Percentiles rank a stretch among this genome's conserved stretches.
Conservation (phyloP, 129 eudicot genomes). For the Erigeron canadensis region DNA sequence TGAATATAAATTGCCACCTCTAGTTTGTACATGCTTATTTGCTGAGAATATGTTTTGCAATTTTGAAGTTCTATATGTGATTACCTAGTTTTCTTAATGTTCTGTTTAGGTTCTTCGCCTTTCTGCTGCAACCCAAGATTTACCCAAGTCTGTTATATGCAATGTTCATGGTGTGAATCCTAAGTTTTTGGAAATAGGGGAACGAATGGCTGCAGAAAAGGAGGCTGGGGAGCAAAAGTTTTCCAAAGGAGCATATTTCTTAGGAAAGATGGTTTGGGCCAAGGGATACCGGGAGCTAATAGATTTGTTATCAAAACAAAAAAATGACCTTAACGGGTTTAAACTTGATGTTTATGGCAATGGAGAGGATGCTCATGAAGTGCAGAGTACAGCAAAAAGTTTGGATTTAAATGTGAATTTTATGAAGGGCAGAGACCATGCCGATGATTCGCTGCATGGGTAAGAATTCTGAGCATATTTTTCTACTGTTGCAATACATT, state of each 20-base stretch:
- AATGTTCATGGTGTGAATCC: slow-evolving; percentile 98
- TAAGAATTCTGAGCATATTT: slow-evolving; percentile 24
- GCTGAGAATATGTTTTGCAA: background rate
- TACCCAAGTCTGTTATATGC: slow-evolving; percentile 83
- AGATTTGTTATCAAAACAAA: slow-evolving; percentile 79
- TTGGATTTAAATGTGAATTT: slow-evolving; percentile 73
- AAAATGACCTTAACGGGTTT: slow-evolving; percentile 73
- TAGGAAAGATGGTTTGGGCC: slow-evolving; percentile 99
- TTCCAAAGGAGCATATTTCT: slow-evolving; percentile 91
- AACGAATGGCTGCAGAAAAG: slow-evolving; percentile 67
- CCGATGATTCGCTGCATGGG: slow-evolving; percentile 93
- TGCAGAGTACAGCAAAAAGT: slow-evolving; percentile 65
- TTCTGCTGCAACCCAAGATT: slow-evolving; percentile 97
- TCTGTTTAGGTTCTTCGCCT: slow-evolving; percentile 78
- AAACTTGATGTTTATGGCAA: slow-evolving; percentile 89
- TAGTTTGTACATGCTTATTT: background rate
- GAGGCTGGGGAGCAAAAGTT: slow-evolving; percentile 64
- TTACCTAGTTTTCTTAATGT: background rate
- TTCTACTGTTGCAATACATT: background rate
- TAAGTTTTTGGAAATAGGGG: slow-evolving; percentile 82
- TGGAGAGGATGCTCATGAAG: slow-evolving; percentile 98
- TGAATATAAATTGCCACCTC: background rate
- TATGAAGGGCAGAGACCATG: slow-evolving; percentile 93
- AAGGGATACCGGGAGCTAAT: slow-evolving; percentile 89
- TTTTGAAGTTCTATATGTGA: background rate